A percentile compares a stretch with the other conserved stretches of the same genome.
phyloP scores from a whole-genome alignment of 1,284 basidiomycete species.

The Testicularia cyperi region DNA sequence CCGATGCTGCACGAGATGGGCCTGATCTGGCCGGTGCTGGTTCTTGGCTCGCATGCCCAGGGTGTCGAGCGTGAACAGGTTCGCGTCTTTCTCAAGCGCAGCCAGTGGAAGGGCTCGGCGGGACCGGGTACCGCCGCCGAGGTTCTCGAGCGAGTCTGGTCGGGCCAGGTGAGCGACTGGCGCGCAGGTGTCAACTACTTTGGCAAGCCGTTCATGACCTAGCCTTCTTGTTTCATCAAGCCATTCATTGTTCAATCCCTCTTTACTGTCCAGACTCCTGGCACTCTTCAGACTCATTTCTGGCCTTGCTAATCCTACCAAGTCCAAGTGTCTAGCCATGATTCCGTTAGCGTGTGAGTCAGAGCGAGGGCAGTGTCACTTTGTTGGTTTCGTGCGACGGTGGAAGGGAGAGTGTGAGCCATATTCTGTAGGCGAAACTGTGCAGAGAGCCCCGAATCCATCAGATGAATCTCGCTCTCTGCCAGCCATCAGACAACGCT shows the following conservation, averaged over 20 bases:
- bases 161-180: slow-evolving; percentile 10
- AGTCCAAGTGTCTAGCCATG: too few relatives aligned
- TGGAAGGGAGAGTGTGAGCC: too few relatives aligned
- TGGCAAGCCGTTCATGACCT: slow-evolving; percentile 27
- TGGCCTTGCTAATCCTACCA: too few relatives aligned
- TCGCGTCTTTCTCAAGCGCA: slow-evolving; percentile 5
- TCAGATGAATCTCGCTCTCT: too few relatives aligned
- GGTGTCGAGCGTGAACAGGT: slow-evolving; percentile 10
- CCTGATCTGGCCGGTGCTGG: slow-evolving; percentile 29
- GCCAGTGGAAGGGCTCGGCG: slow-evolving; percentile 17
- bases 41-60: slow-evolving; percentile 18
- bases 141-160: slow-evolving; percentile 30
- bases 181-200: slow-evolving; percentile 31
- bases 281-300: too few relatives aligned
- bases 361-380: too few relatives aligned
- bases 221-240: neutral
- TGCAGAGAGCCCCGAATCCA: too few relatives aligned
- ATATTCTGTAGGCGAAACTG: too few relatives aligned
- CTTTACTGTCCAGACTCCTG: too few relatives aligned
- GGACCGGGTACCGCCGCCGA: slow-evolving; percentile 8
- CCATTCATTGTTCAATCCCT: too few relatives aligned
- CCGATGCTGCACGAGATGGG: slow-evolving; percentile 17
- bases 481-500: neutral
- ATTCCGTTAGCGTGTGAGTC: too few relatives aligned
- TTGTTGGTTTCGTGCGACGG: too few relatives aligned